Conservation (phyloP, 2,329 filamentous ascomycete species). For the Pseudofabraea citricarpa region DNA sequence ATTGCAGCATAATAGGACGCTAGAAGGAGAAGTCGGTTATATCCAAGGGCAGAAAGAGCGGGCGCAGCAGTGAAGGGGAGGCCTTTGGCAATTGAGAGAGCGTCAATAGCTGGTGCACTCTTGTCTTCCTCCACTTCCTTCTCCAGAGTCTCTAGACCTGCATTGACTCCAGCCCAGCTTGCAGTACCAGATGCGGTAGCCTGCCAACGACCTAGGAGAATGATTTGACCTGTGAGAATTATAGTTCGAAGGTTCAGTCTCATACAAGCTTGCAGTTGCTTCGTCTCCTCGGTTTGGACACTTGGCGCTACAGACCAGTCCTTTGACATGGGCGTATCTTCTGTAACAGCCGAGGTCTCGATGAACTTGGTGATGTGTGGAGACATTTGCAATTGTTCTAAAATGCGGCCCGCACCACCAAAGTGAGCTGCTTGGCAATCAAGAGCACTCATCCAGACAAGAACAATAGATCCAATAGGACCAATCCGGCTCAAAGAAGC, state of each 20-base stretch:
- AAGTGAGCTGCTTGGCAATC: constrained; percentile 1
- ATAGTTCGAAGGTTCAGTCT: background rate
- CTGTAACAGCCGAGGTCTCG: background rate
- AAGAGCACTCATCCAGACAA: background rate
- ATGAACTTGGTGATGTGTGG: background rate
- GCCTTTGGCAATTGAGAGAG: background rate
- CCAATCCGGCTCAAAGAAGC: background rate
- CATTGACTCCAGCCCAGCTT: background rate
- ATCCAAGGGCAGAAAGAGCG: background rate
- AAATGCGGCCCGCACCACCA: background rate
- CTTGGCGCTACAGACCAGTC: background rate
- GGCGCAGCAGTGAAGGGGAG: background rate
- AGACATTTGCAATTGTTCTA: background rate
- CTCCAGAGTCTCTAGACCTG: background rate
- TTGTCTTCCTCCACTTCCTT: background rate
- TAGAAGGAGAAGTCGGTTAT: background rate
- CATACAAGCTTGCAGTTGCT: background rate
- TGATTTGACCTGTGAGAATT: background rate
- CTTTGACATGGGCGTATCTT: background rate
- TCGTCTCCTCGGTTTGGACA: background rate
- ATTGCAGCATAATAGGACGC: background rate
- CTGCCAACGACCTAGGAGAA: background rate
- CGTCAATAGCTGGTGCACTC: background rate
- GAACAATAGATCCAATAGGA: background rate
- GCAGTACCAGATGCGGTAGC: no score